Evolutionary conservation across 768 basidiomycete genomes (phyloP).

Genomic region (Psilocybe azurescens): DNA sequence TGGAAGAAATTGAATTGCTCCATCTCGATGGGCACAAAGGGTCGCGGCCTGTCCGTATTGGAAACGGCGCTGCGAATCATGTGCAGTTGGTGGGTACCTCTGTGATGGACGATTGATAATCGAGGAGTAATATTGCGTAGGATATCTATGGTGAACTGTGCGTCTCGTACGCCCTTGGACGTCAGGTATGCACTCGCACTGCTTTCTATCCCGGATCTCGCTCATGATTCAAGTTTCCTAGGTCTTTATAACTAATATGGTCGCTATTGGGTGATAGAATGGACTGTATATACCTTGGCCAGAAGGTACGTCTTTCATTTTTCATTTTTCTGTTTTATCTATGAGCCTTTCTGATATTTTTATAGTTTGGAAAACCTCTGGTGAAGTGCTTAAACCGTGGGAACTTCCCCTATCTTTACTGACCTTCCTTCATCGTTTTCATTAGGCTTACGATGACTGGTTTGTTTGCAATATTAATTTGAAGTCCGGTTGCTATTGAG

Average conservation of each 20-base stretch:
- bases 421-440: not conserved
- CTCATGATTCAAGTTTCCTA: too few species aligned
- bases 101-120: not conserved
- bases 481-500: too few species aligned
- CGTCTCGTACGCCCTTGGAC: constrained; percentile 22
- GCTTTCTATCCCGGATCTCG: not conserved
- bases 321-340: not conserved
- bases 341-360: not conserved
- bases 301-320: constrained; percentile 63
- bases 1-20: constrained; percentile 82
- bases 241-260: not conserved
- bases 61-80: constrained; percentile 96
- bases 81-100: constrained; percentile 71
- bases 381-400: constrained; percentile 42
- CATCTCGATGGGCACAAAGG: constrained; percentile 92
- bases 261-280: constrained; percentile 49
- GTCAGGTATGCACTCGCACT: not conserved
- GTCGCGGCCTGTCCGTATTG: constrained; percentile 86
- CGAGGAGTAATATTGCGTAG: constrained; percentile 40
- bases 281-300: constrained; percentile 96
- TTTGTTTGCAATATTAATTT: constrained; percentile 20
- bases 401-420: not conserved
- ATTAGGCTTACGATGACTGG: constrained; percentile 49
- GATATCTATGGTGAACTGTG: constrained; percentile 97
- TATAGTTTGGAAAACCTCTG: constrained; percentile 76